Evolutionary conservation across 2,329 filamentous ascomycete species (phyloP), one percentile per base, ranked within the genome.

Genomic region (Chrysosporium keratinophilum): DNA sequence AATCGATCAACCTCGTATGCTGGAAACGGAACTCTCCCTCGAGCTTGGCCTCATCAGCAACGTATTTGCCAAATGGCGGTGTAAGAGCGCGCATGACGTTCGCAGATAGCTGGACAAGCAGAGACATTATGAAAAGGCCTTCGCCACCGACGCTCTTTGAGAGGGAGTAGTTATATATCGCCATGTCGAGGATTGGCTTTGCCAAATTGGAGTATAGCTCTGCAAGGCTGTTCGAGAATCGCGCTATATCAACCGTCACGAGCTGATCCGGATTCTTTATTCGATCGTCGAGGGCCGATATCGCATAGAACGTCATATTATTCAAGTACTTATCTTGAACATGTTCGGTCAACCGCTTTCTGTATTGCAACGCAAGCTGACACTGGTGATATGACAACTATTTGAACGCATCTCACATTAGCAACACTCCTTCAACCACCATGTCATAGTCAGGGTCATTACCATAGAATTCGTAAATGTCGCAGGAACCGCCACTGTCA

Each of bases 401-500:
- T 54, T 52, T 14, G 19, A 12, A 2, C 12, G 28, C 12, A 34
- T 12, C 3, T 4, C 11, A 28, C 19, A 11, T 44, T 15, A 55
- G 40, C 23, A 40, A 6, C 2, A 15, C 1, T 7, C 15, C 5
- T 37, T 44, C 11, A 31, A 35, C 42, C 14, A 19, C 6, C 11
- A 9, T n/a, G 3, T 5, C 3, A 7, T 40, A 33, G 11, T 15
- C 7, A 12, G 33, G 33, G 14, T 10, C 68, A 80, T 69, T 70
- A 93, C 87, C 93, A 98, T 98, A 0, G 90, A 96, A 70, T 98
- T 98, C 40, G 93, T 98, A 68, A 97, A 96, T 0, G 93, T 97
- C 1, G 93, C 93, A 9, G 93, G 93, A 14, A 98, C 79, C 23
- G 93, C 91, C 60, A 98, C 93, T 53, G 91, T 69, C 93, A 98